phyloP scores from a whole-genome alignment of 768 basidiomycete genomes.

The Scleroderma bovista region DNA sequence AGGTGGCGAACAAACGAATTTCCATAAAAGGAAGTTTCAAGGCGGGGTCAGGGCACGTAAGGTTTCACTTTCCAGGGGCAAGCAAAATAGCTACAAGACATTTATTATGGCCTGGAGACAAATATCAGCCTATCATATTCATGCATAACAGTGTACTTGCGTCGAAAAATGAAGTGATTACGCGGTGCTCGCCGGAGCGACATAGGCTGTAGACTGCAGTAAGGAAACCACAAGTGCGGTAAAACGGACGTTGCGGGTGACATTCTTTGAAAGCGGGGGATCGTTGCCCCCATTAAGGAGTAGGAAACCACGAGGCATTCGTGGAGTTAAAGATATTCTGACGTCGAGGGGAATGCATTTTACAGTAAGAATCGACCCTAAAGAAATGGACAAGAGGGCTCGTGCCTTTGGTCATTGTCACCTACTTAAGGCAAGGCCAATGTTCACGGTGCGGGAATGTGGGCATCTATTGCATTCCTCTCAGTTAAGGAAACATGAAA shows the following conservation, averaged over 20 bases:
- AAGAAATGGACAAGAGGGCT: conserved; percentile 5
- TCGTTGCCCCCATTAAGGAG: conserved; percentile 2
- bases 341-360: not conserved
- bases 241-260: conserved; percentile 12
- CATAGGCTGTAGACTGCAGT: conserved; percentile 8
- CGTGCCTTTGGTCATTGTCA: conserved; percentile 25
- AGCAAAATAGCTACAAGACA: conserved; percentile 24
- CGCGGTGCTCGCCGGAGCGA: conserved; percentile 3
- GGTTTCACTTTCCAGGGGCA: conserved; percentile 26
- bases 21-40: conserved; percentile 32
- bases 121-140: conserved; percentile 18
- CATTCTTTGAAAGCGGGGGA: conserved; percentile 9
- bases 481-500: conserved; percentile 14
- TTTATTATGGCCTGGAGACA: conserved; percentile 12
- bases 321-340: conserved; percentile 7
- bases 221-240: conserved; percentile 18
- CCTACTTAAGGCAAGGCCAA: conserved; percentile 28
- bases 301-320: conserved; percentile 13
- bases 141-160: conserved; percentile 10
- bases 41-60: conserved; percentile 31
- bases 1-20: too few relatives aligned
- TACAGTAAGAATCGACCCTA: not conserved
- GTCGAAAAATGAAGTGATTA: conserved; percentile 11
- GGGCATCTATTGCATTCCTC: conserved; percentile 14
- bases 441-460: conserved; percentile 15